A percentile compares a stretch with the other conserved stretches of the same genome.
These are phyloP conservation scores for Boehmeria nivea DNA, from an alignment of 306 rosid genomes.

Conservation along the genomic window DNA sequence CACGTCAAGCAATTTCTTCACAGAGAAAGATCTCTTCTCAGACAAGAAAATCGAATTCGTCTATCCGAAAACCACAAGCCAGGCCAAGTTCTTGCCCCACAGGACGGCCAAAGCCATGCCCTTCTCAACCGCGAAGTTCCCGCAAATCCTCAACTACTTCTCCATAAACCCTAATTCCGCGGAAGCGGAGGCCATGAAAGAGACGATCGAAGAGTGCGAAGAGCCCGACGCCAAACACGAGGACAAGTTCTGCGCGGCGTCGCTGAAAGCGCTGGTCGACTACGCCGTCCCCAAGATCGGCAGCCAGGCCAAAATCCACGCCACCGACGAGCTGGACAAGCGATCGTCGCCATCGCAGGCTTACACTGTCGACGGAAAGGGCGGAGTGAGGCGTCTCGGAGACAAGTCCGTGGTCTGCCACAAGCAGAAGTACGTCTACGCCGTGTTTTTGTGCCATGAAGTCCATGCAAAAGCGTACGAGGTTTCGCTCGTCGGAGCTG, in stretches of 20 bases:
- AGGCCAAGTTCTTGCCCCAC: not conserved
- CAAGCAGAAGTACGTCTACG: not conserved
- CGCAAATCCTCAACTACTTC: not conserved
- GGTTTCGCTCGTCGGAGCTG: not conserved
- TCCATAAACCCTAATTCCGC: not conserved
- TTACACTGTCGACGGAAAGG: slow-evolving; percentile 32
- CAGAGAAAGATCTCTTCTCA: not conserved
- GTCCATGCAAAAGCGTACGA: not conserved
- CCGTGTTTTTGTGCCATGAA: not conserved
- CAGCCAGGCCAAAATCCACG: too few species aligned
- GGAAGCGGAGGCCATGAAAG: not conserved
- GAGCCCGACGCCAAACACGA: not conserved
- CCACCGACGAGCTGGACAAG: too few species aligned
- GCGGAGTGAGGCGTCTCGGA: slow-evolving; percentile 13
- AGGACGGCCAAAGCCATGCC: not conserved
- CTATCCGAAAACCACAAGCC: not conserved
- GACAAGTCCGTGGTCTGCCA: not conserved
- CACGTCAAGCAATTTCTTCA: not conserved
- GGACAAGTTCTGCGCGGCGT: not conserved
- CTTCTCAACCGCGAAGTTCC: not conserved
- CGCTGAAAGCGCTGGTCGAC: not conserved
- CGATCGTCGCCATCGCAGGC: slow-evolving; percentile 28
- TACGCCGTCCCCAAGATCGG: not conserved
- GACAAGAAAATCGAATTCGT: not conserved
- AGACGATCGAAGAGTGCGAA: not conserved